phyloP scores from a whole-genome alignment of 202 grass and related monocot genomes.

The Bolboschoenoplectus hybrid region DNA sequence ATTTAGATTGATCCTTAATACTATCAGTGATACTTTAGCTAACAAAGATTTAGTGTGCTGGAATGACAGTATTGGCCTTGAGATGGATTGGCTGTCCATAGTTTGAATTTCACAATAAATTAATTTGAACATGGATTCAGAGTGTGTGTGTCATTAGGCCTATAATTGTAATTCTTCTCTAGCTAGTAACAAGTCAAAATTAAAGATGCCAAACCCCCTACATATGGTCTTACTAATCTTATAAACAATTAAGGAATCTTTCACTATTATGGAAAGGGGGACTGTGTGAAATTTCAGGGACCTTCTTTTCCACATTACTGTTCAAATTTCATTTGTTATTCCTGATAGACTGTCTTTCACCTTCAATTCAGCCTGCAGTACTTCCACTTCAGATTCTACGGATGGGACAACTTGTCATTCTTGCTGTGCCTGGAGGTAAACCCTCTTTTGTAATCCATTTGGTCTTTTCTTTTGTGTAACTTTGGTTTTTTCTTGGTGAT shows the following conservation, averaged over 20 bases:
- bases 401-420: slow-evolving; percentile 84
- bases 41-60: neutral
- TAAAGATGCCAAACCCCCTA: neutral
- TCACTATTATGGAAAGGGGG: neutral
- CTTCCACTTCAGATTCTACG: slow-evolving; percentile 96
- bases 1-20: neutral
- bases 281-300: neutral
- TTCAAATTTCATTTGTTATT: slow-evolving; percentile 39
- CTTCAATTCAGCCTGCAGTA: slow-evolving; percentile 74
- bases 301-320: neutral
- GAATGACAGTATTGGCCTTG: neutral
- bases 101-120: neutral
- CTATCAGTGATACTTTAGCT: neutral
- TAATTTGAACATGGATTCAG: slow-evolving; percentile 28
- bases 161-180: neutral
- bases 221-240: neutral
- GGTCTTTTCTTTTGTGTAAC: neutral
- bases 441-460: slow-evolving; percentile 7
- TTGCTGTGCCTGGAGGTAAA: slow-evolving; percentile 97
- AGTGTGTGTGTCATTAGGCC: neutral
- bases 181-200: neutral
- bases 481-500: neutral
- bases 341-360: slow-evolving; percentile 37
- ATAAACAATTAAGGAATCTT: slow-evolving; percentile 16
- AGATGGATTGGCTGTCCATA: slow-evolving; percentile 13